Conservation (phyloP, 257 asterid species). For the Nicotiana knightiana region DNA sequence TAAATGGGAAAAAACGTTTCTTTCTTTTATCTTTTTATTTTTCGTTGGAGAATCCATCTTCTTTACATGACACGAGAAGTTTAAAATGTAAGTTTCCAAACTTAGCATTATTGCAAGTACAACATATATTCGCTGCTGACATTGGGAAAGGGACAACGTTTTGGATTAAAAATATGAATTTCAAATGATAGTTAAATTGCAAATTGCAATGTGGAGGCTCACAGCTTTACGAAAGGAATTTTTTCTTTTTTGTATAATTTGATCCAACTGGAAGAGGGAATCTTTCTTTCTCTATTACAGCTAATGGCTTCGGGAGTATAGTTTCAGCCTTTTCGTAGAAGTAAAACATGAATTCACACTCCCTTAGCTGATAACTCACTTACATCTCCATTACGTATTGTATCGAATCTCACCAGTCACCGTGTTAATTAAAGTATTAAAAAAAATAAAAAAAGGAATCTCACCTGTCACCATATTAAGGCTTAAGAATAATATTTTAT, state of each 20-base stretch:
- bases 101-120: constrained; percentile 1
- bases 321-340: neutral
- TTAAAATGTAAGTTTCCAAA: neutral
- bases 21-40: neutral
- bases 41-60: neutral
- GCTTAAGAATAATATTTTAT: neutral
- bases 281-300: constrained; percentile 2
- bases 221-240: neutral
- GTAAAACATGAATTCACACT: neutral
- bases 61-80: neutral
- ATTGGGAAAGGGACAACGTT: neutral
- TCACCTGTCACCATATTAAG: too few species aligned
- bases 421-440: too few species aligned
- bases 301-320: neutral
- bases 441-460: too few species aligned
- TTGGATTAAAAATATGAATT: neutral
- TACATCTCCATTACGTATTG: neutral
- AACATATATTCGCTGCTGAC: neutral
- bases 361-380: neutral
- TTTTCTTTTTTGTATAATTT: neutral
- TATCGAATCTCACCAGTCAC: neutral
- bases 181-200: neutral
- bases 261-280: constrained; percentile 9
- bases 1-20: neutral
- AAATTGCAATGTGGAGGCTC: neutral